Percentiles rank a stretch among this genome's conserved stretches.
These are phyloP conservation scores for Penicillium verhagenii DNA, from an alignment of 495 filamentous ascomycete genomes.

Conservation along the genomic window DNA sequence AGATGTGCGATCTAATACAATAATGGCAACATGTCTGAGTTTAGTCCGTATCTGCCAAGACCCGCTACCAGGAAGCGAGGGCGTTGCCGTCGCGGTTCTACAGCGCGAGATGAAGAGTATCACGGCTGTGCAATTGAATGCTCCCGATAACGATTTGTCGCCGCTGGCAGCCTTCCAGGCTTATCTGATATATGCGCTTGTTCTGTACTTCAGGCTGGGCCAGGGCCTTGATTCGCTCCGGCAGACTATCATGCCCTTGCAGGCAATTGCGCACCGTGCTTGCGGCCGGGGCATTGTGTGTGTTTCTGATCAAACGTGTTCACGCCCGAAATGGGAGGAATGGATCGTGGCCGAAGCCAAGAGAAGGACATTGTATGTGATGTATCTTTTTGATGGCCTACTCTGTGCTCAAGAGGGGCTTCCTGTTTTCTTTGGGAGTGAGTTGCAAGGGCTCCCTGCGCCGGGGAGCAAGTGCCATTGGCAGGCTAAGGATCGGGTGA, in stretches of 20 bases:
- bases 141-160: conserved; percentile 36
- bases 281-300: conserved; percentile 41
- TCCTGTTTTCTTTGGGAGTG: conserved; percentile 45
- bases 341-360: conserved; percentile 50
- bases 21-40: conserved; percentile 43
- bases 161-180: conserved; percentile 48
- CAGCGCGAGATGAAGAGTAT: conserved; percentile 42
- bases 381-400: conserved; percentile 50
- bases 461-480: conserved; percentile 36
- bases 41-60: conserved; percentile 42
- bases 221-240: conserved; percentile 29
- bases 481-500: conserved; percentile 29
- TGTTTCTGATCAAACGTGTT: conserved; percentile 32
- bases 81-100: conserved; percentile 27
- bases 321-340: conserved; percentile 46
- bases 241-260: conserved; percentile 47
- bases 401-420: conserved; percentile 40
- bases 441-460: conserved; percentile 40
- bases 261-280: conserved; percentile 41
- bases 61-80: conserved; percentile 39
- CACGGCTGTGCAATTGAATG: conserved; percentile 24
- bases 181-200: conserved; percentile 47
- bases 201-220: conserved; percentile 38
- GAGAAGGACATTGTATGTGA: conserved; percentile 44
- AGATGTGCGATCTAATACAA: no score